A percentile compares a stretch with the other conserved stretches of the same genome.
phyloP scores from a whole-genome alignment of 73 alveolate genomes.

The Diophrys sp. region DNA sequence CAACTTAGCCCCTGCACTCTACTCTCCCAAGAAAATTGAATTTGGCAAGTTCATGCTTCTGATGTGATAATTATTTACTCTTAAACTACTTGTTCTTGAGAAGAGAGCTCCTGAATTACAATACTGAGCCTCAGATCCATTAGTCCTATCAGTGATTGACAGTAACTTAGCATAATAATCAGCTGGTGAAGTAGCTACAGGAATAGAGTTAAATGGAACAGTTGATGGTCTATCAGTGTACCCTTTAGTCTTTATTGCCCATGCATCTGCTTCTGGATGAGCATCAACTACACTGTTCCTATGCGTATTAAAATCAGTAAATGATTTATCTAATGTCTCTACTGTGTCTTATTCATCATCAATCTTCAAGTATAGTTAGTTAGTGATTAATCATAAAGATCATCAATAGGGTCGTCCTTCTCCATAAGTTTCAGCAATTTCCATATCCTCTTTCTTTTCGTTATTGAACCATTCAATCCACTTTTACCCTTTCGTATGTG shows the following conservation, averaged over 20 bases:
- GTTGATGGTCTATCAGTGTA: neutral
- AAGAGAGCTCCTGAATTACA: neutral
- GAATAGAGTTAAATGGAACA: neutral
- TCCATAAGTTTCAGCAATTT: too few species aligned
- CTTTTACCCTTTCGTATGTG: too few species aligned
- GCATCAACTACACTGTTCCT: neutral
- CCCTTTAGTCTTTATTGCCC: neutral
- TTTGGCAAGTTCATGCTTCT: neutral
- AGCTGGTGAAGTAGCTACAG: neutral
- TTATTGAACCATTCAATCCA: too few species aligned
- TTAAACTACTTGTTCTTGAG: too few species aligned
- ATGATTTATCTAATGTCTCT: neutral
- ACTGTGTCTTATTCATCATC: neutral
- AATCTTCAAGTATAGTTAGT: neutral
- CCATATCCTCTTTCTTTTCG: too few species aligned
- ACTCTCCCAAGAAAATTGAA: neutral
- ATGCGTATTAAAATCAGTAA: neutral
- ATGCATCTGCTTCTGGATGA: neutral
- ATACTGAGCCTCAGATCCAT: neutral
- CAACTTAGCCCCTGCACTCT: neutral
- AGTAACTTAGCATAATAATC: neutral
- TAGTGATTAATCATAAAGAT: too few species aligned
- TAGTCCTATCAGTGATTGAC: neutral
- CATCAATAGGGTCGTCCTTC: too few species aligned
- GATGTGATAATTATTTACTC: too few species aligned